phyloP scores from a whole-genome alignment of 495 filamentous ascomycete genomes.

The Wilcoxina mikolae region DNA sequence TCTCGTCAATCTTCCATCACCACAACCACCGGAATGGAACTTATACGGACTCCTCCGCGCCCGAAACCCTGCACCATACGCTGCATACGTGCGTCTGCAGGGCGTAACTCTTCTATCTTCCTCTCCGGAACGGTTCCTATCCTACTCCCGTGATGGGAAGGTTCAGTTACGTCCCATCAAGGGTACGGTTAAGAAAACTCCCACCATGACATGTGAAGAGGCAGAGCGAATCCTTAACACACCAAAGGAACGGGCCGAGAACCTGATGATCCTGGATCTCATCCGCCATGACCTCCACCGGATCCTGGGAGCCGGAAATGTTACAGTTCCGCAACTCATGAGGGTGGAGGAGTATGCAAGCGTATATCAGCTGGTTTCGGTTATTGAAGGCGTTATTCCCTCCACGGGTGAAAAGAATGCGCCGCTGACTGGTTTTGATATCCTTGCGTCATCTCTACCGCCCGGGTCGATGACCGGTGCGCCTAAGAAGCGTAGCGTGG shows the following conservation, averaged over 20 bases:
- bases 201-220: conserved; percentile 46
- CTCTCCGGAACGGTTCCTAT: conserved; percentile 86
- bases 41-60: conserved; percentile 56
- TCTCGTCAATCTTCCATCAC: conserved; percentile 35
- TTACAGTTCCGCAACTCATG: conserved; percentile 53
- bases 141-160: conserved; percentile 42
- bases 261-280: conserved; percentile 95
- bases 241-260: conserved; percentile 85
- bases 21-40: conserved; percentile 40
- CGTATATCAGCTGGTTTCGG: conserved; percentile 79
- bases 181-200: conserved; percentile 69
- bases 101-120: conserved; percentile 57
- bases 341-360: conserved; percentile 77
- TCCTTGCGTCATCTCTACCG: conserved; percentile 62
- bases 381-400: conserved; percentile 56
- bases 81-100: conserved; percentile 63
- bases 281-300: conserved; percentile 82
- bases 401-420: not conserved
- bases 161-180: conserved; percentile 80
- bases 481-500: conserved; percentile 77
- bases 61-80: conserved; percentile 74
- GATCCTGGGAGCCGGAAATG: conserved; percentile 56
- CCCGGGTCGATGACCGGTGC: conserved; percentile 93
- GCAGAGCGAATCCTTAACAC: conserved; percentile 56
- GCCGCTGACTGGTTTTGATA: conserved; percentile 49